Base-by-base conservation (phyloP, 164 flowering plant species). In the Pachysandra terminalis region DNA sequence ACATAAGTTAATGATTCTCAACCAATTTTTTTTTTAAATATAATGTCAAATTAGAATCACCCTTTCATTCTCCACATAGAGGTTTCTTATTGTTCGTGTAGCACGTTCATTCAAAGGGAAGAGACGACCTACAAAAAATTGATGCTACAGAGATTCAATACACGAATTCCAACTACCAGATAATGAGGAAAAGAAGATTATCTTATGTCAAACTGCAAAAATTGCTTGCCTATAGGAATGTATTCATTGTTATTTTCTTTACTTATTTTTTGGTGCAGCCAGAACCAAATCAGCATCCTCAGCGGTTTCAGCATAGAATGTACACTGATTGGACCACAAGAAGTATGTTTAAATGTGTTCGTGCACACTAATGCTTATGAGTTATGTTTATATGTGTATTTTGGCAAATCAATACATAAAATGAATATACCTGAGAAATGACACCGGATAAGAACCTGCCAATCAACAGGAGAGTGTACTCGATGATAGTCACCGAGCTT, bases 21-120 rank as follows among this genome's bases (percentile, higher is more conserved):
- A 32, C 37, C 37, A n/a, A n/a, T n/a, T n/a, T n/a, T n/a, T n/a
- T n/a, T n/a, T n/a, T n/a, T n/a, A n/a, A n/a, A n/a, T 27, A 56
- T 15, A 41, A 49, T 41, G 37, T n/a, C 16, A 67, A 66, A 64
- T 21, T 25, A 65, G 28, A 28, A 56, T 80, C 83, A 94, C 98
- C 96, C 98, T 86, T 87, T 94, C 98, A 89, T 95, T 95, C 78
- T 92, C 94, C 61, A 90, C 82, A 78, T 91, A 88, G 32, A 95
- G 86, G 68, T 89, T 89, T 75, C 86, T 84, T 65, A 95, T 86
- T 40, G 98, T 95, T 76, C 94, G 84, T 61, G 88, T 78, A 65
- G 97, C 98, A 53, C 98, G 96, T 70, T 95, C 98, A 74, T 95
- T 92, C 74, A 86, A 41, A 68, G 98, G 98, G 78, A 81, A 89